Conservation (phyloP, 495 filamentous ascomycete species). For the Aspergillus bertholletiae region DNA sequence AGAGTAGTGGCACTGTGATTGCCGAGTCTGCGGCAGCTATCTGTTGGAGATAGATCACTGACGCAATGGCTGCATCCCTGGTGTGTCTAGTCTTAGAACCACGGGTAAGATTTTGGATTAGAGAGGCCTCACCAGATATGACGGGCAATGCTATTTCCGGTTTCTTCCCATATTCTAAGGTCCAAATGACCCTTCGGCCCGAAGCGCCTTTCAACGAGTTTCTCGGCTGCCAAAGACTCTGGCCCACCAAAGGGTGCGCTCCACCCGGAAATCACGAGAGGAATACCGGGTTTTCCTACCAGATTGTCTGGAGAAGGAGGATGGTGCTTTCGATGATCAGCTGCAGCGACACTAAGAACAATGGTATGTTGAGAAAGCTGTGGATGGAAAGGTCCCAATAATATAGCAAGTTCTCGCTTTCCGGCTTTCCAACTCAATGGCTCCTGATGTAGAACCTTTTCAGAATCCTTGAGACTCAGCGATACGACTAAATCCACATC, state of each 20-base stretch:
- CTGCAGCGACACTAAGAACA: slow-evolving; percentile 22
- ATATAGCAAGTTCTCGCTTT: slow-evolving; percentile 47
- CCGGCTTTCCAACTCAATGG: slow-evolving; percentile 50
- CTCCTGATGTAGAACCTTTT: slow-evolving; percentile 41
- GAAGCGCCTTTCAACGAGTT: slow-evolving; percentile 53
- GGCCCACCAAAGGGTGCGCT: slow-evolving; percentile 46
- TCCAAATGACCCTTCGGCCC: slow-evolving; percentile 15
- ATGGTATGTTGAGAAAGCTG: slow-evolving; percentile 22
- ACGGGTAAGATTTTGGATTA: background rate
- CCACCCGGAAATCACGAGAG: slow-evolving; percentile 53
- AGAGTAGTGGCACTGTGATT: slow-evolving; percentile 23
- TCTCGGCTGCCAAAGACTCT: slow-evolving; percentile 36
- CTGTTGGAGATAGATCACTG: slow-evolving; percentile 42
- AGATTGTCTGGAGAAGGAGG: slow-evolving; percentile 18
- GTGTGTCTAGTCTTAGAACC: slow-evolving; percentile 8
- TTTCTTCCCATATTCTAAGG: slow-evolving; percentile 75
- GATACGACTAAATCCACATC: slow-evolving; percentile 54
- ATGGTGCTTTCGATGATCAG: slow-evolving; percentile 9
- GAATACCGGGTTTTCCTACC: slow-evolving; percentile 20
- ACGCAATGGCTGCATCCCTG: slow-evolving; percentile 69
- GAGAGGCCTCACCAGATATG: slow-evolving; percentile 75
- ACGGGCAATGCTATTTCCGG: slow-evolving; percentile 89
- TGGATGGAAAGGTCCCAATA: slow-evolving; percentile 30
- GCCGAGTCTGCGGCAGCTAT: slow-evolving; percentile 13
- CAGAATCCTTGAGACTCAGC: slow-evolving; percentile 30